Evolutionary conservation across 2,329 filamentous ascomycete species (phyloP), one percentile per base, ranked within the genome.

Genomic region (Nemania serpens): DNA sequence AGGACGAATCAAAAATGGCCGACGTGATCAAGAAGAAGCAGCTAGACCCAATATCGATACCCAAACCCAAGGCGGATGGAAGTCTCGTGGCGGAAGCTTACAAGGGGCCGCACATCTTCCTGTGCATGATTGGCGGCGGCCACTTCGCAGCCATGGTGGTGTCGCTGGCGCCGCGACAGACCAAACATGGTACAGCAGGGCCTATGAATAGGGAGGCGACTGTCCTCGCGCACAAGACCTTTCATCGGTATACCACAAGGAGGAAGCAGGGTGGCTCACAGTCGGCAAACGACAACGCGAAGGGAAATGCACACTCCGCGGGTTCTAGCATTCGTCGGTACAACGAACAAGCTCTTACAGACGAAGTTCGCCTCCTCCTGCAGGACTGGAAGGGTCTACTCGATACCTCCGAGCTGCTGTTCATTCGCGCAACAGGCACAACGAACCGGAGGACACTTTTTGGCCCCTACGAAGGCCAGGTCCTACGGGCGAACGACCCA

Each of bases 111-210:
- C 93, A 98, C 73, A 87, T 97, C 51, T 98, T 99, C 73, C 84
- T 99, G 49, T 98, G 93, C 76, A 99, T 99, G 95, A 96, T 99
- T 52, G 95, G 95, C 22, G 95, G 95, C 61, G 95, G 95, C 0
- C 95, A 99, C 74, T 99, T 99, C 73, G 95, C 95, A 0, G 95
- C 91, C 52, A 98, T 98, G 93, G 82, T 98, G 11, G 91, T 99
- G 11, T 93, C 93, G 0, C 82, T 98, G 3, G 87, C 91, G 0
- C 93, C 95, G 0, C 91, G 93, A 64, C 81, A 90, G 55, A 85
- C 86, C 39, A 94, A 91, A 73, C 86, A 86, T 54, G 81, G 82
- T 2, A 80, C 84, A 12, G 79, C 83, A 15, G 90, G 90, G 0
- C 82, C 89, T 1, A 85, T 96, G 72, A 93, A 96, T 66, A 84